Percentiles rank a stretch among this genome's conserved stretches.
These are phyloP conservation scores for Selaginella moellendorffii DNA, from an alignment of 75 land plant species.

Conservation along the genomic window DNA sequence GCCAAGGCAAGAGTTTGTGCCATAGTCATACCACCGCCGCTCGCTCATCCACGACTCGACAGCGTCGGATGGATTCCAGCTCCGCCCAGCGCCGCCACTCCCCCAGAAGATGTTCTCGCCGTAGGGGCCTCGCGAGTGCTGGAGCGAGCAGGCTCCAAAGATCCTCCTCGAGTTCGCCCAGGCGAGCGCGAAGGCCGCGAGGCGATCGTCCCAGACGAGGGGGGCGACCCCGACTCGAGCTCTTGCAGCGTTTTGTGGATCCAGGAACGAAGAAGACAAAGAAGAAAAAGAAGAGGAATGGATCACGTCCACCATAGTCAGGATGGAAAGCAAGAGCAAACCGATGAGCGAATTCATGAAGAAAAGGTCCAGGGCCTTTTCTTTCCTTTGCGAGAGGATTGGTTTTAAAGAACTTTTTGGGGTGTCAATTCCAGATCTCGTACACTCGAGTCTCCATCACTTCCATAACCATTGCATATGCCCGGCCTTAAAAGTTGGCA, in stretches of 20 bases:
- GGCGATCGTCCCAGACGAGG: slow-evolving; percentile 29
- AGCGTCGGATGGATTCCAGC: slow-evolving; percentile 40
- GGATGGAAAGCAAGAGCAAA: too few relatives aligned
- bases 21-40: slow-evolving; percentile 32
- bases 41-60: slow-evolving; percentile 44
- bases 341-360: too few relatives aligned
- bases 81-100: slow-evolving; percentile 25
- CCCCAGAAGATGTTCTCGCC: slow-evolving; percentile 65
- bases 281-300: too few relatives aligned
- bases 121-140: slow-evolving; percentile 23
- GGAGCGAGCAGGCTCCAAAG: slow-evolving; percentile 2
- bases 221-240: slow-evolving; percentile 15
- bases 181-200: slow-evolving; percentile 27
- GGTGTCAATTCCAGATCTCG: too few relatives aligned
- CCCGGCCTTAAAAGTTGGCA: too few relatives aligned
- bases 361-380: too few relatives aligned
- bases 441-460: too few relatives aligned
- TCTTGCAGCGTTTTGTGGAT: slow-evolving; percentile 22
- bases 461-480: too few relatives aligned
- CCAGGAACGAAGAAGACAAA: too few relatives aligned
- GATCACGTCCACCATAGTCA: too few relatives aligned
- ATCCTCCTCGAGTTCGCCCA: slow-evolving; percentile 24
- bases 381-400: too few relatives aligned
- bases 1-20: slow-evolving; percentile 23
- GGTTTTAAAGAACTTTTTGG: too few relatives aligned